phyloP scores from a whole-genome alignment of 2,329 filamentous ascomycete genomes.

The Aspergillus proliferans region DNA sequence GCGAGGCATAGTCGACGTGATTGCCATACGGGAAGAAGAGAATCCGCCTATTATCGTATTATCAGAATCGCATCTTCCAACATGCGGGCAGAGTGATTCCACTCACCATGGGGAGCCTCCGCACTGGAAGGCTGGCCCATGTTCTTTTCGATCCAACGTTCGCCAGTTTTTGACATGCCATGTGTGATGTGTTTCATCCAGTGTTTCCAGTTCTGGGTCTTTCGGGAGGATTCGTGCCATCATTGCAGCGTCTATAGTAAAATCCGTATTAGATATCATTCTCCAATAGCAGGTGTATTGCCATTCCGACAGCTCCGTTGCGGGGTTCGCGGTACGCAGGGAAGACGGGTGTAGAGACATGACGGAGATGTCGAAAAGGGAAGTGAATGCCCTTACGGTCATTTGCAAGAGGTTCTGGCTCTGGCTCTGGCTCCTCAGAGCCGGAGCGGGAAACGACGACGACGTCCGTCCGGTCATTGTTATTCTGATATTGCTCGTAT shows the following conservation, averaged over 20 bases:
- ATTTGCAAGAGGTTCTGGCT: constrained; percentile 52
- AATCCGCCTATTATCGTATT: constrained; percentile 62
- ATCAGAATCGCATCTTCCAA: constrained; percentile 15
- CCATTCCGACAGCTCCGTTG: constrained; percentile 6
- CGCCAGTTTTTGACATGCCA: constrained; percentile 89
- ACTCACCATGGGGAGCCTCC: constrained; percentile 79
- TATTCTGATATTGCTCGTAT: constrained; percentile 47
- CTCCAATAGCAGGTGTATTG: background rate
- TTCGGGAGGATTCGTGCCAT: constrained; percentile 70
- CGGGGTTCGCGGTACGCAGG: constrained; percentile 1
- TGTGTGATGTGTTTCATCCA: constrained; percentile 69
- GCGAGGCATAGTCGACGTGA: constrained; percentile 85
- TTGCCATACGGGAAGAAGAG: constrained; percentile 95
- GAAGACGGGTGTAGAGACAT: background rate
- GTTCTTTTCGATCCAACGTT: constrained; percentile 67
- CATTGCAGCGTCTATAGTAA: constrained; percentile 68
- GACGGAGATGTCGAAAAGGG: constrained; percentile 2
- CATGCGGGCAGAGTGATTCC: constrained; percentile 2
- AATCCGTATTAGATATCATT: background rate
- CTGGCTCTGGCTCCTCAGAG: constrained; percentile 51
- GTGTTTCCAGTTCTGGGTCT: constrained; percentile 71
- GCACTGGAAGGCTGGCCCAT: constrained; percentile 81
- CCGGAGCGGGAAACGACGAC: constrained; percentile 58
- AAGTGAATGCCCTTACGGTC: constrained; percentile 43
- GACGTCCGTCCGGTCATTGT: constrained; percentile 56